Evolutionary conservation across 129 eudicot genomes (phyloP).

Genomic region (Calendula officinalis): DNA sequence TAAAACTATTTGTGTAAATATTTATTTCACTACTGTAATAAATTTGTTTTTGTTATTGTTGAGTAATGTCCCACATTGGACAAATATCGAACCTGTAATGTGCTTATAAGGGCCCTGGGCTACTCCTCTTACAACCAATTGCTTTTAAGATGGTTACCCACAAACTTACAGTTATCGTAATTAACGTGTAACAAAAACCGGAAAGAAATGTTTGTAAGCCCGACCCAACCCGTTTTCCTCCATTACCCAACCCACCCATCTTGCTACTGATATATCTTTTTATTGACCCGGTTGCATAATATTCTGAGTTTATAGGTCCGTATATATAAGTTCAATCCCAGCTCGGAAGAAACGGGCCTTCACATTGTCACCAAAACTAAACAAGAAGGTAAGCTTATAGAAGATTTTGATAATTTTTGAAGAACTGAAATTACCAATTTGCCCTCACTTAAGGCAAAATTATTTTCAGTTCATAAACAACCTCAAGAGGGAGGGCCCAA

Average conservation of each 20-base stretch:
- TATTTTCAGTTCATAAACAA: conserved; percentile 51
- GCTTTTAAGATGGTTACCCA: too few species aligned
- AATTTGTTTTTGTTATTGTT: too few species aligned
- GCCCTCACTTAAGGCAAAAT: neutral
- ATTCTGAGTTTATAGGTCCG: conserved; percentile 51
- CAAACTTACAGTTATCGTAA: too few species aligned
- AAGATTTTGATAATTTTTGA: neutral
- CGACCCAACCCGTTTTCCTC: neutral
- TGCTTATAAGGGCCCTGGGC: too few species aligned
- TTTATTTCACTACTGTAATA: too few species aligned
- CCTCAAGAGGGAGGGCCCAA: conserved; percentile 50
- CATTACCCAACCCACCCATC: conserved; percentile 1
- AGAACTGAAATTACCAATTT: neutral
- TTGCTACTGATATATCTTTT: conserved; percentile 2
- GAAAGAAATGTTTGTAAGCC: neutral
- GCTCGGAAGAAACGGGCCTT: conserved; percentile 42
- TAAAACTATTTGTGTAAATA: neutral
- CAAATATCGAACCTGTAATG: neutral
- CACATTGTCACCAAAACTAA: conserved; percentile 48
- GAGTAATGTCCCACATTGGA: too few species aligned
- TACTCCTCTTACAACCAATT: too few species aligned
- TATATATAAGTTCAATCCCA: conserved; percentile 49
- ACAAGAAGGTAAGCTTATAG: conserved; percentile 58
- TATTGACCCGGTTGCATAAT: conserved; percentile 13
- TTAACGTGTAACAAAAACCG: too few species aligned